These are phyloP conservation scores for Candolleomyces aberdarensis DNA, from an alignment of 768 basidiomycete species.

Conservation along the genomic window DNA sequence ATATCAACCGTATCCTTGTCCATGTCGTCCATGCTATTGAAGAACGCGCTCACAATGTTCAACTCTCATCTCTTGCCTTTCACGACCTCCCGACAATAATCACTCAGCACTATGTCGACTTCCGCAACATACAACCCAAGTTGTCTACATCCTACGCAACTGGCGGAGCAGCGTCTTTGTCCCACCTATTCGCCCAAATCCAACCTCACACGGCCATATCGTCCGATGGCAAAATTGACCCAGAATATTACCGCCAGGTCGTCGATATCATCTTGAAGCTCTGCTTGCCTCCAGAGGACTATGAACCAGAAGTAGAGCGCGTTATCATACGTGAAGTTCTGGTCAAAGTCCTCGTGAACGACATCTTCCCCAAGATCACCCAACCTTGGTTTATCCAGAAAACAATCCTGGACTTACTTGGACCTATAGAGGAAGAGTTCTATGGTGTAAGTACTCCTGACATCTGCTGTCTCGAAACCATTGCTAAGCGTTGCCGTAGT, in stretches of 20 bases:
- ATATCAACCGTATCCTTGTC: constrained; percentile 58
- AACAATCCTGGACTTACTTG: constrained; percentile 63
- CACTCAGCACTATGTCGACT: constrained; percentile 77
- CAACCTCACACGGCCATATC: constrained; percentile 84
- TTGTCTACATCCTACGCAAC: constrained; percentile 66
- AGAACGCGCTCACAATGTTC: constrained; percentile 46
- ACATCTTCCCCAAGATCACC: constrained; percentile 63
- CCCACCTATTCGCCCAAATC: constrained; percentile 71
- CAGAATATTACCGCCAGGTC: constrained; percentile 76
- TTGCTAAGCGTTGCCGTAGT: constrained; percentile 13
- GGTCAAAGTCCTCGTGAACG: constrained; percentile 70
- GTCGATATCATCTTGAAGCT: constrained; percentile 73
- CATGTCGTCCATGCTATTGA: constrained; percentile 61
- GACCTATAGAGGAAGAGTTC: constrained; percentile 31
- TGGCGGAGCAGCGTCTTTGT: constrained; percentile 59
- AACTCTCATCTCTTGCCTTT: constrained; percentile 61
- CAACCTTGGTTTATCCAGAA: constrained; percentile 92
- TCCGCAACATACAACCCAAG: constrained; percentile 63
- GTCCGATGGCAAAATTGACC: constrained; percentile 61
- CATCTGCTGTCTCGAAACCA: neutral
- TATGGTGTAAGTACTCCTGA: constrained; percentile 25
- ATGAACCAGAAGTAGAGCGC: constrained; percentile 74
- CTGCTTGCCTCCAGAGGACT: constrained; percentile 78
- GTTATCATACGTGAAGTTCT: constrained; percentile 81
- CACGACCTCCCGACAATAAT: constrained; percentile 62